Evolutionary conservation across 768 basidiomycete species (phyloP).

Genomic region (Suillus hirtellus): DNA sequence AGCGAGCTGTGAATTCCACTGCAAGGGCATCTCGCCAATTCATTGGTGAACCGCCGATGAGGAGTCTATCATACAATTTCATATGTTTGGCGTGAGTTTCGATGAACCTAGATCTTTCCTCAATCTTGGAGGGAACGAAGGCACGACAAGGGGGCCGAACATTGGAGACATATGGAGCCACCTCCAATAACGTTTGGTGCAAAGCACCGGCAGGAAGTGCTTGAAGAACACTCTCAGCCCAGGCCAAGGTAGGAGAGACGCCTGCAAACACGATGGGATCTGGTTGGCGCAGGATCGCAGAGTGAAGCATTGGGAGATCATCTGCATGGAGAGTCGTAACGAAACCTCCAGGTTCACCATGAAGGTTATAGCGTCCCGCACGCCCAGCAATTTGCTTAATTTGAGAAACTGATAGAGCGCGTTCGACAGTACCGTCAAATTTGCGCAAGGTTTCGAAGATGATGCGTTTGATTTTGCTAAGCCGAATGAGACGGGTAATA

Average conservation of each 20-base stretch:
- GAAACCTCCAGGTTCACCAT: conserved; percentile 56
- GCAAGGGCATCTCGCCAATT: conserved; percentile 47
- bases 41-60: conserved; percentile 53
- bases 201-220: conserved; percentile 46
- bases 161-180: conserved; percentile 47
- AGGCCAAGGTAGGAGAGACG: conserved; percentile 34
- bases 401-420: conserved; percentile 64
- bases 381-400: conserved; percentile 95
- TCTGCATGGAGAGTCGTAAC: conserved; percentile 68
- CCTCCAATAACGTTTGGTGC: conserved; percentile 47
- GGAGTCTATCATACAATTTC: conserved; percentile 43
- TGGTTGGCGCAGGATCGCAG: conserved; percentile 54
- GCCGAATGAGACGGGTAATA: not conserved
- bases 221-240: conserved; percentile 31
- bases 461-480: conserved; percentile 88
- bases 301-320: conserved; percentile 62
- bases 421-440: conserved; percentile 49
- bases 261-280: conserved; percentile 54
- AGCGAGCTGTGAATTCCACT: not conserved
- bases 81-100: conserved; percentile 41
- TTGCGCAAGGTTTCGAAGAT: conserved; percentile 75
- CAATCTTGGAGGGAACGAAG: conserved; percentile 23
- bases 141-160: conserved; percentile 47
- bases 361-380: conserved; percentile 85
- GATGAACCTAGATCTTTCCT: conserved; percentile 42